Conservation (phyloP, 768 basidiomycete genomes). For the Lactarius sanguifluus region DNA sequence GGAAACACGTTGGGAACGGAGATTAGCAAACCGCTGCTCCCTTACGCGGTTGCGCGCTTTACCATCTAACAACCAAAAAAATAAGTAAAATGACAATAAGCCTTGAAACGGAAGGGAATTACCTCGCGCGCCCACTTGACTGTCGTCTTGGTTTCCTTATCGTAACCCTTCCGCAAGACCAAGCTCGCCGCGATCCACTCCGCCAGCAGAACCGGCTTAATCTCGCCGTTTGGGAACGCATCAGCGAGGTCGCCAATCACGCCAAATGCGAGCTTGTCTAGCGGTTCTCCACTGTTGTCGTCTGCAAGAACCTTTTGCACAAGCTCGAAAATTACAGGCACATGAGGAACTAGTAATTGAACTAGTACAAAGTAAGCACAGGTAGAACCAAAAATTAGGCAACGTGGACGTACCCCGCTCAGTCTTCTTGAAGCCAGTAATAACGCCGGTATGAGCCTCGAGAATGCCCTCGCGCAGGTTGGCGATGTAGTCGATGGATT, state of each 20-base stretch:
- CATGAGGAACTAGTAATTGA: slow-evolving; percentile 64
- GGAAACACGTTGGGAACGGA: slow-evolving; percentile 2
- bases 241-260: slow-evolving; percentile 93
- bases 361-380: slow-evolving; percentile 35
- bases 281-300: slow-evolving; percentile 80
- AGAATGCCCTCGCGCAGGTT: slow-evolving; percentile 91
- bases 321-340: slow-evolving; percentile 74
- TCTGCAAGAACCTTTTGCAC: slow-evolving; percentile 73
- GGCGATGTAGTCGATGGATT: slow-evolving; percentile 89
- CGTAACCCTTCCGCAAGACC: slow-evolving; percentile 70
- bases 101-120: slow-evolving; percentile 17
- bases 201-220: slow-evolving; percentile 74
- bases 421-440: slow-evolving; percentile 85
- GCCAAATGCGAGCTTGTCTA: slow-evolving; percentile 75
- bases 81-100: slow-evolving; percentile 7
- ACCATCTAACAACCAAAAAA: slow-evolving; percentile 63
- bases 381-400: background rate
- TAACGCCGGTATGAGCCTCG: slow-evolving; percentile 95
- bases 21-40: background rate
- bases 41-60: slow-evolving; percentile 61
- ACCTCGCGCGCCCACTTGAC: slow-evolving; percentile 95
- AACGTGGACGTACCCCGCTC: slow-evolving; percentile 55
- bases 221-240: slow-evolving; percentile 74
- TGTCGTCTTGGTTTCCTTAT: slow-evolving; percentile 80
- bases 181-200: slow-evolving; percentile 79